A percentile compares a stretch with the other conserved stretches of the same genome.
These are phyloP conservation scores for Naematelia aurantialba DNA, from an alignment of 768 basidiomycete species.

Conservation along the genomic window DNA sequence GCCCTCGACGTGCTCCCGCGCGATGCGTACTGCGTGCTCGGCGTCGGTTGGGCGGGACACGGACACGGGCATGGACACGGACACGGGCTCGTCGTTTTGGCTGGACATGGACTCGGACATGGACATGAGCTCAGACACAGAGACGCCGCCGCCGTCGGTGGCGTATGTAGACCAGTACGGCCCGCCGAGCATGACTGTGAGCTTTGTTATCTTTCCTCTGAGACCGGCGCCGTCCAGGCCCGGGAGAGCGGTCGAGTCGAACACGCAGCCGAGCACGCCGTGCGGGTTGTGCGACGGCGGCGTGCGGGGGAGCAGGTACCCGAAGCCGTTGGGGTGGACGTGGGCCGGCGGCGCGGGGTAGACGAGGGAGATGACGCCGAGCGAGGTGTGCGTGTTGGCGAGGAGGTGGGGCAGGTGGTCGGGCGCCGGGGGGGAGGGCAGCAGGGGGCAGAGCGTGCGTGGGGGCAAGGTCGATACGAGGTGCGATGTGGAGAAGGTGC, in stretches of 20 bases:
- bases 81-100: no score
- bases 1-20: slow-evolving; percentile 27
- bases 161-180: slow-evolving; percentile 57
- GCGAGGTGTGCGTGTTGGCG: slow-evolving; percentile 70
- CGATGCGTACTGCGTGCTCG: slow-evolving; percentile 16
- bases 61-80: no score
- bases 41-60: slow-evolving; percentile 18
- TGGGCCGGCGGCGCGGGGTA: slow-evolving; percentile 58
- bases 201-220: slow-evolving; percentile 59
- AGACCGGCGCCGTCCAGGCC: slow-evolving; percentile 57
- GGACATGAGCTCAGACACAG: no score
- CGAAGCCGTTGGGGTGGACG: slow-evolving; percentile 83
- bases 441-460: slow-evolving; percentile 59
- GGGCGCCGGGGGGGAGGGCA: slow-evolving; percentile 38
- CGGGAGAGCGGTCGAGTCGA: slow-evolving; percentile 75
- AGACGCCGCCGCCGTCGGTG: background rate
- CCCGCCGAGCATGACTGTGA: slow-evolving; percentile 88
- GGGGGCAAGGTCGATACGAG: slow-evolving; percentile 70
- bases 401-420: slow-evolving; percentile 69
- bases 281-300: slow-evolving; percentile 29
- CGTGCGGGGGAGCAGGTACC: slow-evolving; percentile 81
- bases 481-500: slow-evolving; percentile 50
- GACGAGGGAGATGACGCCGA: slow-evolving; percentile 83
- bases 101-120: no score
- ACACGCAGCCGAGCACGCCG: slow-evolving; percentile 70